phyloP scores from a whole-genome alignment of 179 eudicot species.

The Silene noctiflora region DNA sequence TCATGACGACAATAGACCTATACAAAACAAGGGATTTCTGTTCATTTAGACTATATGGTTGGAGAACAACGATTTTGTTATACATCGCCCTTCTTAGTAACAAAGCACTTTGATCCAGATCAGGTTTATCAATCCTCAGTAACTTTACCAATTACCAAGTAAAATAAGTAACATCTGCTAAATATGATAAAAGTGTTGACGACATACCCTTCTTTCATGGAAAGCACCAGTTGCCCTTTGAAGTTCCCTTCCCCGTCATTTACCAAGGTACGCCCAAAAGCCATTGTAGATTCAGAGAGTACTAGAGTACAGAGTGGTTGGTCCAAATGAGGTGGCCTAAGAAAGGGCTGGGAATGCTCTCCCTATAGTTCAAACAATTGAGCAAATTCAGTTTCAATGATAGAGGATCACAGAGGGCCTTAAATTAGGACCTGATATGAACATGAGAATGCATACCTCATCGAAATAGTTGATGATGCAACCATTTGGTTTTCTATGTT shows the following conservation, averaged over 20 bases:
- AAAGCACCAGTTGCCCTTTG: slow-evolving; percentile 73
- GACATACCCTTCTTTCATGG: slow-evolving; percentile 66
- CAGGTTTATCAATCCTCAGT: not conserved
- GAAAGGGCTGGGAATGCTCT: slow-evolving; percentile 83
- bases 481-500: slow-evolving; percentile 79
- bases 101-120: not conserved
- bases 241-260: slow-evolving; percentile 74
- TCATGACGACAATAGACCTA: slow-evolving; percentile 86
- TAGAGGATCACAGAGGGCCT: not conserved
- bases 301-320: slow-evolving; percentile 71
- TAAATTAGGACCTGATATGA: not conserved
- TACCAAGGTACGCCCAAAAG: slow-evolving; percentile 74
- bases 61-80: too few species aligned
- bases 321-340: slow-evolving; percentile 92
- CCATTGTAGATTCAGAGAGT: slow-evolving; percentile 72
- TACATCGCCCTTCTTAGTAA: not conserved
- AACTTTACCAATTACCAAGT: not conserved
- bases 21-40: not conserved
- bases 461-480: slow-evolving; percentile 90
- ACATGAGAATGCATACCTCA: slow-evolving; percentile 51
- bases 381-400: slow-evolving; percentile 15
- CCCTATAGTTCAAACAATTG: slow-evolving; percentile 40
- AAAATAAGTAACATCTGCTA: not conserved
- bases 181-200: not conserved
- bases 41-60: not conserved